Evolutionary conservation across 768 basidiomycete species (phyloP).

Genomic region (Kwoniella dejecticola): DNA sequence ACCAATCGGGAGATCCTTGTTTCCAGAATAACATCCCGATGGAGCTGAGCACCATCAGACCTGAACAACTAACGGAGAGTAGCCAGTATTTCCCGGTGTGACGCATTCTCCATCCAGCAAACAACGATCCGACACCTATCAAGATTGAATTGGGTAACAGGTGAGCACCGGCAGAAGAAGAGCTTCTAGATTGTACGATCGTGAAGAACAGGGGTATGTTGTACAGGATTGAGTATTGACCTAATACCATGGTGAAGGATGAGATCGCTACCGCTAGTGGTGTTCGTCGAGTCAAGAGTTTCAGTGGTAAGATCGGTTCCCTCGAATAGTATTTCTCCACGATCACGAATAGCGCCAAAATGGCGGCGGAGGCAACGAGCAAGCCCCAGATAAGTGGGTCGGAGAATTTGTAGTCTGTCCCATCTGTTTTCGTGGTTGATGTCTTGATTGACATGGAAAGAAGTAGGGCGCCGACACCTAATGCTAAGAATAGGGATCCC

Average conservation of each 20-base stretch:
- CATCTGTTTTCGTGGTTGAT: slow-evolving; percentile 60
- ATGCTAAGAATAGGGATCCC: slow-evolving; percentile 48
- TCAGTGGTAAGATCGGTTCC: slow-evolving; percentile 88
- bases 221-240: slow-evolving; percentile 62
- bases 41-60: slow-evolving; percentile 66
- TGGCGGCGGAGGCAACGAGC: slow-evolving; percentile 64
- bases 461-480: slow-evolving; percentile 44
- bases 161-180: slow-evolving; percentile 75
- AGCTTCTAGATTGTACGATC: slow-evolving; percentile 70
- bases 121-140: slow-evolving; percentile 79
- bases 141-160: slow-evolving; percentile 85
- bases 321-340: slow-evolving; percentile 77
- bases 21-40: slow-evolving; percentile 68
- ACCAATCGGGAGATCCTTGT: slow-evolving; percentile 57
- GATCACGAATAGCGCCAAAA: slow-evolving; percentile 65
- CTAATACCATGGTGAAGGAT: slow-evolving; percentile 63
- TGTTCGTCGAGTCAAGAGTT: slow-evolving; percentile 72
- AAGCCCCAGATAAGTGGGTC: slow-evolving; percentile 70
- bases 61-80: slow-evolving; percentile 62
- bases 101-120: slow-evolving; percentile 72
- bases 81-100: slow-evolving; percentile 79
- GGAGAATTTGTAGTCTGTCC: slow-evolving; percentile 67
- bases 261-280: slow-evolving; percentile 77
- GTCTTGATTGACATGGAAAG: slow-evolving; percentile 53
- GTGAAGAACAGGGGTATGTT: slow-evolving; percentile 88